Percentiles rank a stretch among this genome's conserved stretches.
Evolutionary conservation across 176 grass and related monocot species (phyloP).

Genomic region (Poa pratensis): DNA sequence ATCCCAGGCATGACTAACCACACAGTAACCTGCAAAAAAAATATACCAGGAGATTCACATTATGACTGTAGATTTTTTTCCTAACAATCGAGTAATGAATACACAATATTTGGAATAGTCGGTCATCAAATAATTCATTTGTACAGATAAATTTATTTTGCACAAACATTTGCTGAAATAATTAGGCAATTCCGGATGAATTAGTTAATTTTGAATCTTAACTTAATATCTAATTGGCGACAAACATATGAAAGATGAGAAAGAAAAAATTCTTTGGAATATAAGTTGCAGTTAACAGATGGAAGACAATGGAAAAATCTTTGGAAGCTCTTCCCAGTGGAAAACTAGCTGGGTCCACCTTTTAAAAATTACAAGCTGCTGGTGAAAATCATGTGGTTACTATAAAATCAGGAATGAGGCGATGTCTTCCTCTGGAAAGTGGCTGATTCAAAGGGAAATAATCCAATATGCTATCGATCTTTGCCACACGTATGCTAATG

Average conservation of each 20-base stretch:
- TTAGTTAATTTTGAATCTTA: neutral
- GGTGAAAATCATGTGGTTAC: neutral
- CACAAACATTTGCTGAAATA: neutral
- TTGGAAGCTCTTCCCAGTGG: neutral
- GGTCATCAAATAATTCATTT: neutral
- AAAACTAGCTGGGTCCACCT: neutral
- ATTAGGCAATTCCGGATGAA: neutral
- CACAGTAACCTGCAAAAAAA: constrained; percentile 60
- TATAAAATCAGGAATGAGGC: neutral
- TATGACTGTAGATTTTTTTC: neutral
- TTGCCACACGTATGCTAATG: neutral
- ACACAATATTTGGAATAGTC: neutral
- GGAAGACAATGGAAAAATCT: neutral
- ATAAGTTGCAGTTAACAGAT: neutral
- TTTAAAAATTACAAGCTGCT: neutral
- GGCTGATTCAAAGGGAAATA: neutral
- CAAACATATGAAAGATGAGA: neutral
- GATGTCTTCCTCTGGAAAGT: neutral
- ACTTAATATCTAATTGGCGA: neutral
- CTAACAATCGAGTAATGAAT: neutral
- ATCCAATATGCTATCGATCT: neutral
- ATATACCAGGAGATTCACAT: neutral
- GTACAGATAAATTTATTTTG: neutral
- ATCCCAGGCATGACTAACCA: constrained; percentile 78
- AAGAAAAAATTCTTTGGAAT: neutral